Evolutionary conservation across 768 basidiomycete genomes (phyloP).

Genomic region (Rhizopogon rudus): DNA sequence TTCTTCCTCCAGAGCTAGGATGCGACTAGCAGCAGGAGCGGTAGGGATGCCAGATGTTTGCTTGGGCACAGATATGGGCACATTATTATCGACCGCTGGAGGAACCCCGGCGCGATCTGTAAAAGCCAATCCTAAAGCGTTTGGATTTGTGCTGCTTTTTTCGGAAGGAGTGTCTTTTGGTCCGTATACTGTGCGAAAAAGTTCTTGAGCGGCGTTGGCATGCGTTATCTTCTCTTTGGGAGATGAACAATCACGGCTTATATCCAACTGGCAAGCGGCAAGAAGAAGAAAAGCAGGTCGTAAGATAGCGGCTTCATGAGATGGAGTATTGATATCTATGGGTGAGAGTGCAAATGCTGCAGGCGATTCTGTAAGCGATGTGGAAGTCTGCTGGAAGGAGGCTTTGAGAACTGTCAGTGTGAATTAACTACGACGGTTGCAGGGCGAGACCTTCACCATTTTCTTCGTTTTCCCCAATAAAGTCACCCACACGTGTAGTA

Average conservation of each 20-base stretch:
- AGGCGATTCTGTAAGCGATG: conserved; percentile 4
- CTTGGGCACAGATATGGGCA: background rate
- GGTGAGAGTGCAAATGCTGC: conserved; percentile 7
- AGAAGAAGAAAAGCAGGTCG: conserved; percentile 25
- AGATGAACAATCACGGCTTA: conserved; percentile 22
- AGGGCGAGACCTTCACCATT: conserved; percentile 20
- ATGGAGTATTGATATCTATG: conserved; percentile 6
- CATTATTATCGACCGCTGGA: background rate
- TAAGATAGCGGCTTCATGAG: conserved; percentile 10
- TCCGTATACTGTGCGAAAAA: conserved; percentile 28
- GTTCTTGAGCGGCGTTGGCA: conserved; percentile 17
- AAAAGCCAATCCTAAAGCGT: conserved; percentile 24
- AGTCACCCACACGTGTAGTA: background rate
- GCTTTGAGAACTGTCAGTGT: conserved; percentile 9
- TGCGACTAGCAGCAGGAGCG: conserved; percentile 6
- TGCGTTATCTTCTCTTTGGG: conserved; percentile 16
- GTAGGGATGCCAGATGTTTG: background rate
- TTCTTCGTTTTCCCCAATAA: conserved; percentile 4
- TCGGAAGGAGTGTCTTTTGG: conserved; percentile 16
- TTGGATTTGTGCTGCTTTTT: conserved; percentile 7
- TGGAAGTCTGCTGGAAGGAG: conserved; percentile 4
- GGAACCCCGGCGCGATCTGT: conserved; percentile 1
- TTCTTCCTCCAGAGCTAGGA: conserved; percentile 21
- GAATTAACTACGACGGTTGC: conserved; percentile 7
- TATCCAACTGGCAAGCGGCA: conserved; percentile 28